Evolutionary conservation across 2,329 filamentous ascomycete species (phyloP).

Genomic region (Aspergillus cejpii): DNA sequence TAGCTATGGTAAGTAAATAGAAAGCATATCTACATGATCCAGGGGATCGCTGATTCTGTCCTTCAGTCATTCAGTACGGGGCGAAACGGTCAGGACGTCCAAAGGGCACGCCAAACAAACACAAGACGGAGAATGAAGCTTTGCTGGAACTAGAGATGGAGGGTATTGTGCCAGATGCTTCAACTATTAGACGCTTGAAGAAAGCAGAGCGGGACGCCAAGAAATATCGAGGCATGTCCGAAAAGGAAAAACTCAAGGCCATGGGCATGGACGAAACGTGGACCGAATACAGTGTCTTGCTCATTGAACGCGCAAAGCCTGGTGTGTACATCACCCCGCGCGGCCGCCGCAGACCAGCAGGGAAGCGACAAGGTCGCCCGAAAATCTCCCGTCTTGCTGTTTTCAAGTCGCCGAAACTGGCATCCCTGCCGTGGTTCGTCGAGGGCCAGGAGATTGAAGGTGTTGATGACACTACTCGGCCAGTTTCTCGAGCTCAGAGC

Average conservation of each 20-base stretch:
- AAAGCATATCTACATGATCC: neutral
- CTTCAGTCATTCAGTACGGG: neutral
- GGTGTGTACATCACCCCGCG: constrained; percentile 39
- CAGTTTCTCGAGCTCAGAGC: neutral
- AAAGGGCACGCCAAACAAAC: constrained; percentile 12
- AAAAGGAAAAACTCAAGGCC: constrained; percentile 35
- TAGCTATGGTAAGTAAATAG: constrained; percentile 24
- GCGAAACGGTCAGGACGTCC: constrained; percentile 9
- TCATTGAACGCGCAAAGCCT: constrained; percentile 32
- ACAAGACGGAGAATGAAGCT: constrained; percentile 12
- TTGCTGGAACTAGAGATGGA: constrained; percentile 8
- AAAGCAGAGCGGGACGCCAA: constrained; percentile 16
- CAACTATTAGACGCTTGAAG: constrained; percentile 5
- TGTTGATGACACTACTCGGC: constrained; percentile 4
- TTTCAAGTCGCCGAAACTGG: constrained; percentile 33
- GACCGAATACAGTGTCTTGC: constrained; percentile 36
- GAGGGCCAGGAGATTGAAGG: constrained; percentile 7
- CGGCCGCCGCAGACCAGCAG: constrained; percentile 35
- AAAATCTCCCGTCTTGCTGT: constrained; percentile 36
- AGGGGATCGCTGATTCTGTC: neutral
- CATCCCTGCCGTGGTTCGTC: constrained; percentile 34
- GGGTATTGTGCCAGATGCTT: constrained; percentile 4
- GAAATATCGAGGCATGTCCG: constrained; percentile 27
- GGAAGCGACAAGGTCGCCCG: constrained; percentile 35
- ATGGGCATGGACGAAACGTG: constrained; percentile 38